These are phyloP conservation scores for Zea luxurians DNA, from an alignment of 176 grass and related monocot genomes.

Conservation along the genomic window DNA sequence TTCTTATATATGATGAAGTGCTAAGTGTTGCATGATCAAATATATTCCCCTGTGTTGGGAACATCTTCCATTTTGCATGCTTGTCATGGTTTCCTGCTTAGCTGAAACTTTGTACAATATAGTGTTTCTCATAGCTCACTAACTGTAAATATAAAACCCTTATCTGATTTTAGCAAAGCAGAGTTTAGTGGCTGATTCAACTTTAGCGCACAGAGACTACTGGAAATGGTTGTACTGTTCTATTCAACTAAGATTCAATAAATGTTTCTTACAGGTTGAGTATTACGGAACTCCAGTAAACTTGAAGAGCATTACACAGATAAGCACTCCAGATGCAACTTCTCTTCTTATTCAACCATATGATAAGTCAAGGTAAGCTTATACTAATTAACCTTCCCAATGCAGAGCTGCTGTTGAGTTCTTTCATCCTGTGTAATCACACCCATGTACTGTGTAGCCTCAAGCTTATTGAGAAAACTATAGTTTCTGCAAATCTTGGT, in stretches of 20 bases:
- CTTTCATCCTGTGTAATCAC: constrained; percentile 16
- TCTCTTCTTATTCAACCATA: constrained; percentile 95
- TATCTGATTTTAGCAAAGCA: background rate
- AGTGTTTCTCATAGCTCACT: background rate
- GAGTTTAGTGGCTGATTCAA: background rate
- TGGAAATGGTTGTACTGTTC: background rate
- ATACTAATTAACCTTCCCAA: constrained; percentile 17
- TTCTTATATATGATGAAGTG: constrained; percentile 6
- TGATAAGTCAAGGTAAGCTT: constrained; percentile 82
- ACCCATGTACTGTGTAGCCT: constrained; percentile 50
- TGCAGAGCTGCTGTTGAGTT: constrained; percentile 13
- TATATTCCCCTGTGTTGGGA: background rate
- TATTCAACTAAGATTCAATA: constrained; percentile 4
- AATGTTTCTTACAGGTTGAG: constrained; percentile 66
- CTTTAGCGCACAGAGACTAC: background rate
- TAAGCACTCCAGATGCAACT: constrained; percentile 83
- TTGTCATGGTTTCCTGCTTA: no score
- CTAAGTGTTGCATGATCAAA: constrained; percentile 16
- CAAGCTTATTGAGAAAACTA: constrained; percentile 95
- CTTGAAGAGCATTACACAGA: constrained; percentile 93
- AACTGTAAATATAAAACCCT: background rate
- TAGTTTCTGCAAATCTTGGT: constrained; percentile 88
- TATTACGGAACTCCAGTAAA: constrained; percentile 90
- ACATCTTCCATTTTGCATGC: background rate
- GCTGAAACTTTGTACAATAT: background rate